These are phyloP conservation scores for Camelina hispida DNA, from an alignment of 345 rosid species.

Conservation along the genomic window DNA sequence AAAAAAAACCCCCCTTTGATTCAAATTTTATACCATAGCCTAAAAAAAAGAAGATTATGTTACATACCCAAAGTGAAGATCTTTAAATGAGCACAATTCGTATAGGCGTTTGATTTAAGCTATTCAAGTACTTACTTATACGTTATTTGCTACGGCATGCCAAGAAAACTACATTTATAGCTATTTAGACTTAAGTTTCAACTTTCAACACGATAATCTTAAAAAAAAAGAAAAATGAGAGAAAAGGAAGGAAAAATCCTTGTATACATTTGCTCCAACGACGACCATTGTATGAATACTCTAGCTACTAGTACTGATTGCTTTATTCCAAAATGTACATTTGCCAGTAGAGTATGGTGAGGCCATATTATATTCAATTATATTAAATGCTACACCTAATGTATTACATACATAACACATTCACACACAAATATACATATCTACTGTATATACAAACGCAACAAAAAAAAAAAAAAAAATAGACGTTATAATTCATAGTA, in stretches of 20 bases:
- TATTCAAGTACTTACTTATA: background rate
- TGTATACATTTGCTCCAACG: background rate
- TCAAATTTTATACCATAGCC: no score
- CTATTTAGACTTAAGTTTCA: background rate
- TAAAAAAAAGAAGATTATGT: background rate
- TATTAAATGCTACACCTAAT: slow-evolving; percentile 21
- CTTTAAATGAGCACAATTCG: background rate
- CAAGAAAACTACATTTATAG: no score
- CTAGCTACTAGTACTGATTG: no score
- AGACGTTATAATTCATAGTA: no score
- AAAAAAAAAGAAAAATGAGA: background rate
- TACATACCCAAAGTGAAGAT: background rate
- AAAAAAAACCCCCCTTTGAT: no score
- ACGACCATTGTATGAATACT: background rate
- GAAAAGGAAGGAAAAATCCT: no score
- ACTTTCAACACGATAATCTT: background rate
- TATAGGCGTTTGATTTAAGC: background rate
- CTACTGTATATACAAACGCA: no score
- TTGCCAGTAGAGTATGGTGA: background rate
- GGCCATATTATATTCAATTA: background rate
- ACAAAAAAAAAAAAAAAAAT: no score
- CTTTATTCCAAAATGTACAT: slow-evolving; percentile 23
- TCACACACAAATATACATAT: no score
- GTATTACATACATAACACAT: background rate
- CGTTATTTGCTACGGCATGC: no score